phyloP scores from a whole-genome alignment of 257 asterid species.

The Solanum ossicruentum region DNA sequence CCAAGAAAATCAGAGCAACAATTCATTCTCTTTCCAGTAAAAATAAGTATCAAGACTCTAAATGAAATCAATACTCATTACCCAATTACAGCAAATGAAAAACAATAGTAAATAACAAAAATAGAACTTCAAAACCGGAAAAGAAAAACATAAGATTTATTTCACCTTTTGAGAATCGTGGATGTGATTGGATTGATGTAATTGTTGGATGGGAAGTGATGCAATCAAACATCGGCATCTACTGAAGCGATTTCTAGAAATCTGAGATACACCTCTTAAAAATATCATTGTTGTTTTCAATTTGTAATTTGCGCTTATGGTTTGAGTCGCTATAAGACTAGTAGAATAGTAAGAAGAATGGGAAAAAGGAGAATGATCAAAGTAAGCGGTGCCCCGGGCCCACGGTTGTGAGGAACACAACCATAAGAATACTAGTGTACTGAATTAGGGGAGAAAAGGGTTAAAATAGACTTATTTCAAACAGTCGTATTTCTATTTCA shows the following conservation, averaged over 20 bases:
- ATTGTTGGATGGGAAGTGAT: not conserved
- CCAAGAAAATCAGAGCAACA: no score
- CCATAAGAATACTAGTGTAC: not conserved
- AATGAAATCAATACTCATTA: not conserved
- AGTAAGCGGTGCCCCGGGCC: not conserved
- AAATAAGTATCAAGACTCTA: no score
- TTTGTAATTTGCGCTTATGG: not conserved
- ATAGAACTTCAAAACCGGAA: not conserved
- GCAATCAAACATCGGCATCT: slow-evolving; percentile 1
- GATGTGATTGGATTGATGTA: not conserved
- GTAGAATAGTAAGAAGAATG: not conserved
- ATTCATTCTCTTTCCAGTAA: no score
- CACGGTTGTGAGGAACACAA: not conserved
- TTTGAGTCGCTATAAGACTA: not conserved
- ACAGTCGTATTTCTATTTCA: no score
- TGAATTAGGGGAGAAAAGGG: no score
- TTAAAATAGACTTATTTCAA: no score
- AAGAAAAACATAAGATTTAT: not conserved
- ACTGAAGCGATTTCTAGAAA: slow-evolving; percentile 6
- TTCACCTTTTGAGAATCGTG: slow-evolving; percentile 11
- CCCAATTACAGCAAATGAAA: not conserved
- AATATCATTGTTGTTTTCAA: not conserved
- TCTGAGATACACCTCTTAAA: slow-evolving; percentile 6
- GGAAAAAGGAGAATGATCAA: not conserved
- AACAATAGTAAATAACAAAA: not conserved